phyloP scores from a whole-genome alignment of 441 rosid genomes.

The Kokia cookei region DNA sequence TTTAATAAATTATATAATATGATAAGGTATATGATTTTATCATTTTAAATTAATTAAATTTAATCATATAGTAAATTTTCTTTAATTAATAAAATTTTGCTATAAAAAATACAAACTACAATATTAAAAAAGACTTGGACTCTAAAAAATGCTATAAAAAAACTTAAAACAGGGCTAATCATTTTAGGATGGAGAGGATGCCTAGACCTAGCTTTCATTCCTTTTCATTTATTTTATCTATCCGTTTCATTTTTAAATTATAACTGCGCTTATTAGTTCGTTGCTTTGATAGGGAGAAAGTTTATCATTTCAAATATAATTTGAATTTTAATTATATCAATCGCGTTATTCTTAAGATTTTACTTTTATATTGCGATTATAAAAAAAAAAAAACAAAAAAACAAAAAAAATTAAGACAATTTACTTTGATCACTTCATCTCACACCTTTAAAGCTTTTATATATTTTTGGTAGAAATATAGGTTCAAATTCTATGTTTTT shows the following conservation, averaged over 20 bases:
- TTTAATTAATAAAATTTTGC: too few species aligned
- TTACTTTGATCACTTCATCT: background rate
- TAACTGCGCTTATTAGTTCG: background rate
- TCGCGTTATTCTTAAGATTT: too few species aligned
- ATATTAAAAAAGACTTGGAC: background rate
- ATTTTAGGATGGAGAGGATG: background rate
- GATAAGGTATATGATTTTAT: too few species aligned
- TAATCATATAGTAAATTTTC: too few species aligned
- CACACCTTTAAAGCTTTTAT: background rate
- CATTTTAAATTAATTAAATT: background rate
- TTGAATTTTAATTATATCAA: too few species aligned
- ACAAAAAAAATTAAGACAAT: background rate
- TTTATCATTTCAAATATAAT: too few species aligned
- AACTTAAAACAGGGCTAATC: background rate
- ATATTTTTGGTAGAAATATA: background rate
- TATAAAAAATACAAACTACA: background rate
- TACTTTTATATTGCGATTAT: too few species aligned
- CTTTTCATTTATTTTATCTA: background rate
- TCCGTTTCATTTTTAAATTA: background rate
- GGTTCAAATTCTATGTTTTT: background rate
- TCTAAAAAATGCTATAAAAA: background rate
- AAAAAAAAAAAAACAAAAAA: too few species aligned
- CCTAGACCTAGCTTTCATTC: background rate
- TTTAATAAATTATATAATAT: too few species aligned
- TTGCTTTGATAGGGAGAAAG: too few species aligned